Percentiles rank a stretch among this genome's conserved stretches.
phyloP scores from a whole-genome alignment of 441 rosid genomes.

The Raphanus hybrid region DNA sequence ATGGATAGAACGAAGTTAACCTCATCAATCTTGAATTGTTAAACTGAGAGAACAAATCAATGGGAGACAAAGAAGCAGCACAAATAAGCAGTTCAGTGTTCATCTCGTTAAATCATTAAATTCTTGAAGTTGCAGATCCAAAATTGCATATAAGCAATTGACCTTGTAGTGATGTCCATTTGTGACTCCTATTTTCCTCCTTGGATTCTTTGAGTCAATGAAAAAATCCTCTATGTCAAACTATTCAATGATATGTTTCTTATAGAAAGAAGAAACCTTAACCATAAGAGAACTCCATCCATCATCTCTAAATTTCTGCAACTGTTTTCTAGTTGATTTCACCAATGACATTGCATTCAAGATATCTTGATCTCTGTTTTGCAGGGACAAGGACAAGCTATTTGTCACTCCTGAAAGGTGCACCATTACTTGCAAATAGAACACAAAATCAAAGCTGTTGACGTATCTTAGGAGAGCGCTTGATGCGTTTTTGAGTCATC shows the following conservation, averaged over 20 bases:
- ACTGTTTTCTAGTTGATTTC: not conserved
- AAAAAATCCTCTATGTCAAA: not conserved
- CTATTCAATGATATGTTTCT: not conserved
- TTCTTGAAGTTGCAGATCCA: not conserved
- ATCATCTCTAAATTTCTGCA: not conserved
- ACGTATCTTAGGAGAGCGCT: not conserved
- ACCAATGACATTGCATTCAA: not conserved
- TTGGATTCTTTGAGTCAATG: not conserved
- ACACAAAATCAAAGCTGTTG: not conserved
- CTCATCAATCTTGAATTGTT: not conserved
- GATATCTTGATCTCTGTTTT: not conserved
- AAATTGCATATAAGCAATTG: not conserved
- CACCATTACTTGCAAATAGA: not conserved
- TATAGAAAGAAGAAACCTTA: not conserved
- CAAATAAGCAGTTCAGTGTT: not conserved
- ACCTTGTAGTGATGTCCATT: not conserved
- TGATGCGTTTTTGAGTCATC: not conserved
- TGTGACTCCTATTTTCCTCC: not conserved
- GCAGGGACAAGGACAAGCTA: not conserved
- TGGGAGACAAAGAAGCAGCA: not conserved
- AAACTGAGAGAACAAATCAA: not conserved
- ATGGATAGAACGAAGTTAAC: not conserved
- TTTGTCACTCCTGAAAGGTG: not conserved
- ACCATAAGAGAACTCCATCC: not conserved
- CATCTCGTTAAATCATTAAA: not conserved